Evolutionary conservation across 2,329 filamentous ascomycete genomes (phyloP).

Genomic region (Trichophyton schoenleinii): DNA sequence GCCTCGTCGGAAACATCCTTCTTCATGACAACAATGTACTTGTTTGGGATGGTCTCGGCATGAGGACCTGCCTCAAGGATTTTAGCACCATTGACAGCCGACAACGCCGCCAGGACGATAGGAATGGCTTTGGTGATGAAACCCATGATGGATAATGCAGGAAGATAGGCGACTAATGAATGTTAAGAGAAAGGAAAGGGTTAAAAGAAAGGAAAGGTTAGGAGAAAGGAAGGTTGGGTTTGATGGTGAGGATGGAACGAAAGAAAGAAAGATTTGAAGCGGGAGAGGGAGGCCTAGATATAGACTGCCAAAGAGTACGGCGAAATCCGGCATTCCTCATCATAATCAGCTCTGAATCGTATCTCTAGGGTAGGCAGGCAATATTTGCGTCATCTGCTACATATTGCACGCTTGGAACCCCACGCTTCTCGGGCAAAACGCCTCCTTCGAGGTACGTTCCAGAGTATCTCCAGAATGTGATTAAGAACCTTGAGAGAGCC

Average conservation of each 20-base stretch:
- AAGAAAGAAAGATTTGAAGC: background rate
- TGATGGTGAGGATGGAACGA: background rate
- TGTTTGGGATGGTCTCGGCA: slow-evolving; percentile 5
- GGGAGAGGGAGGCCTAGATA: background rate
- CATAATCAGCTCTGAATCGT: background rate
- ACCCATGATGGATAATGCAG: slow-evolving; percentile 4
- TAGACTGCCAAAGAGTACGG: background rate
- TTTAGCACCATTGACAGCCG: slow-evolving; percentile 5
- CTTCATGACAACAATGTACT: slow-evolving; percentile 11
- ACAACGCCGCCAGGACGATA: slow-evolving; percentile 7
- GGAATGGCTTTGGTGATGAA: slow-evolving; percentile 4
- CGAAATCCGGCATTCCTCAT: background rate
- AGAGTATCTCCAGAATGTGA: background rate
- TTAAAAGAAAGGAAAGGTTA: background rate
- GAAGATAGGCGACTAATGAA: background rate
- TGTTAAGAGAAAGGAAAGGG: background rate
- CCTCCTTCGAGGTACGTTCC: background rate
- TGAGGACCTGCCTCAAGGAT: slow-evolving; percentile 1
- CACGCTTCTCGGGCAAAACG: background rate
- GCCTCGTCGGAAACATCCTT: background rate
- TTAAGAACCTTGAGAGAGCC: background rate
- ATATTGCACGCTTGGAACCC: background rate
- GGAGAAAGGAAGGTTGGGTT: background rate
- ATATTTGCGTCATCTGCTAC: background rate
- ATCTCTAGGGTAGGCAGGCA: background rate